Evolutionary conservation across 1,284 basidiomycete genomes (phyloP), one percentile per base, ranked within the genome.

Genomic region (Stygiomarasmius scandens): DNA sequence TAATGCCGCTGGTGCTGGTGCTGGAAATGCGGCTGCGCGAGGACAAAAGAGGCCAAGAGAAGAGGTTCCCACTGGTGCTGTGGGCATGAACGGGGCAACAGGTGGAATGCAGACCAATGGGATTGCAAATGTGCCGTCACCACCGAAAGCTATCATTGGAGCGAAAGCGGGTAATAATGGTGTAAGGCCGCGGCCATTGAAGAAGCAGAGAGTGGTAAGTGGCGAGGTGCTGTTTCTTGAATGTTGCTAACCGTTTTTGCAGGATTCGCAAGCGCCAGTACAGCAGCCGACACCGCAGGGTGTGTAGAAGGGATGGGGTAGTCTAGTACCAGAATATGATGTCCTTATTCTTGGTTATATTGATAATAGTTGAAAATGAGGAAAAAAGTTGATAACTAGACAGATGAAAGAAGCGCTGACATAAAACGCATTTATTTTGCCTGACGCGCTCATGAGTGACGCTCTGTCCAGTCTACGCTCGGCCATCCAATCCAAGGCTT

Each of bases 151-250:
- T 29, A 66, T 77, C 41, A 59, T 77, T 20, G 78, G 80, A 60
- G 80, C 82, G 16, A 84, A 83, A 67, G 81, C 86, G 23, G 84
- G 85, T 24, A 72, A 73, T 55, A 76, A 73, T 14, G 81, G 79
- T 50, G 81, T 79, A 16, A 77, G 86, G 58, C 87, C 89, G 25
- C 77, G 90, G 63, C 89, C 89, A 43, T 66, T 87, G 49, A 92
- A 92, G 79, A 91, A 89, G 71, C 87, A 86, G 68, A 79, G 88
- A 61, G 77, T 88, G 83, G 89, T 92, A 64, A 69, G 84, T 76
- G 29, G 47, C 23, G 46, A 20, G 12, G 19, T 25, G 19, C 19
- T 2, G 3, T 10, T 16, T 25, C 22, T 12, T 36, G 10, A n/a
- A 1, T 50, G 23, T 16, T 2, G 36, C 23, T 46, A 23, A 27